phyloP scores from a whole-genome alignment of 805 yeast species.

The Phaffomyces opuntiae region DNA sequence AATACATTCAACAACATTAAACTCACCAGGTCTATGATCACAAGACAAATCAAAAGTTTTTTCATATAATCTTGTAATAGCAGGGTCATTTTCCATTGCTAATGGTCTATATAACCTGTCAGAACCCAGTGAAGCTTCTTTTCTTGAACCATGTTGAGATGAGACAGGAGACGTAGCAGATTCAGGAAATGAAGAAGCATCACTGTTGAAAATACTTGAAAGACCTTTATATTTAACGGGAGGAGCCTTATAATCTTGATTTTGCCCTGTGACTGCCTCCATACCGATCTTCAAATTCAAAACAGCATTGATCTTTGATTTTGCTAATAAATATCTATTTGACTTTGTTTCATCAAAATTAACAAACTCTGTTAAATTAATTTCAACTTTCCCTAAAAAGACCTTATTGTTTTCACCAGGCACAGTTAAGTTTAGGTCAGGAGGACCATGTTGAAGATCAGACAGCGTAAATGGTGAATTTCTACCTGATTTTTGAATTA shows the following conservation, averaged over 20 bases:
- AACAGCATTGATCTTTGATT: slow-evolving; percentile 82
- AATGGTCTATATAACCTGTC: slow-evolving; percentile 8
- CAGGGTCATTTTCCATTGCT: slow-evolving; percentile 35
- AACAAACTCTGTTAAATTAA: slow-evolving; percentile 64
- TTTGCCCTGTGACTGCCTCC: slow-evolving; percentile 36
- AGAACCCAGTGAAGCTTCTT: background rate
- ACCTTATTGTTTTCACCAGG: slow-evolving; percentile 23
- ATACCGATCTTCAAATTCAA: slow-evolving; percentile 52
- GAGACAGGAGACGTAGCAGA: slow-evolving; percentile 6
- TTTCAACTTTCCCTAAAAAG: slow-evolving; percentile 55
- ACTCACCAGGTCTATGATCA: slow-evolving; percentile 51
- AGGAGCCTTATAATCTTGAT: slow-evolving; percentile 35
- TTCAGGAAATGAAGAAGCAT: slow-evolving; percentile 9
- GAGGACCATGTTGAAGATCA: background rate
- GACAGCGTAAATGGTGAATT: background rate
- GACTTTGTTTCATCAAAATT: slow-evolving; percentile 31
- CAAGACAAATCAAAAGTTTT: slow-evolving; percentile 53
- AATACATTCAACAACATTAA: slow-evolving; percentile 63
- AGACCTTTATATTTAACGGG: slow-evolving; percentile 41
- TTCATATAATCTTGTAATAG: slow-evolving; percentile 42
- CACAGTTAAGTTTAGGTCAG: no score
- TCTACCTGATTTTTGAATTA: background rate
- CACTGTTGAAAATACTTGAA: slow-evolving; percentile 31
- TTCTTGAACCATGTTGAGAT: slow-evolving; percentile 2
- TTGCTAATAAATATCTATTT: slow-evolving; percentile 61